phyloP scores from a whole-genome alignment of 108 stramenopile species.

The Pseudonitzschia pungens region DNA sequence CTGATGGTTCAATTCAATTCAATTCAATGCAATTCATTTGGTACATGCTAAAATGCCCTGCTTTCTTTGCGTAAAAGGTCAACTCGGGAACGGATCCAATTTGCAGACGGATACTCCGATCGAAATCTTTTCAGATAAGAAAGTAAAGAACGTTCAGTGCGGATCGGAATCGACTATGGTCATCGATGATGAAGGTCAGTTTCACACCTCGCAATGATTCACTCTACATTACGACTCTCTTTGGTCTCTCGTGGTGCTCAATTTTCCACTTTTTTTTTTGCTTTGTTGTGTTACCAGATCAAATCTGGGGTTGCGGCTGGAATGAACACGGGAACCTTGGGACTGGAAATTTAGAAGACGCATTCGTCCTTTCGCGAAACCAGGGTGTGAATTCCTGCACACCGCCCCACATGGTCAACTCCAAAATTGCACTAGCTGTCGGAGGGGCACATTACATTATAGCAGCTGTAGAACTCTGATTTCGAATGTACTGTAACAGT shows the following conservation, averaged over 20 bases:
- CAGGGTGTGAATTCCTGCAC: constrained; percentile 11
- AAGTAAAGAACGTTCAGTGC: constrained; percentile 44
- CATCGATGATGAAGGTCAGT: constrained; percentile 36
- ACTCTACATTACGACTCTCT: not conserved
- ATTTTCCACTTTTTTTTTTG: constrained; percentile 14
- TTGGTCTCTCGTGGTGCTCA: not conserved
- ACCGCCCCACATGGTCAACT: constrained; percentile 30
- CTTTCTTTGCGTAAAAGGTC: constrained; percentile 1
- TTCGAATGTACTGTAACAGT: not conserved
- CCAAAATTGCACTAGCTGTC: constrained; percentile 41
- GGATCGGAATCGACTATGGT: constrained; percentile 77
- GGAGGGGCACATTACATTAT: constrained; percentile 57
- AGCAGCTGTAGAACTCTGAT: constrained; percentile 17
- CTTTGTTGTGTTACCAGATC: not conserved
- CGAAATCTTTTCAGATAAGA: constrained; percentile 17
- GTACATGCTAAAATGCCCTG: not conserved
- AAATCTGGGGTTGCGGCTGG: constrained; percentile 64
- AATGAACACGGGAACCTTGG: constrained; percentile 64
- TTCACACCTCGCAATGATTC: not conserved
- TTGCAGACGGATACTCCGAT: constrained; percentile 13
- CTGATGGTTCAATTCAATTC: not conserved
- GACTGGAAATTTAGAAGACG: constrained; percentile 36
- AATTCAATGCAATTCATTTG: constrained; percentile 1
- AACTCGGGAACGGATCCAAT: constrained; percentile 17
- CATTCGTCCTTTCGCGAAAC: constrained; percentile 13